These are phyloP conservation scores for Metarhizium brunneum DNA, from an alignment of 2,329 filamentous ascomycete species.

Conservation along the genomic window DNA sequence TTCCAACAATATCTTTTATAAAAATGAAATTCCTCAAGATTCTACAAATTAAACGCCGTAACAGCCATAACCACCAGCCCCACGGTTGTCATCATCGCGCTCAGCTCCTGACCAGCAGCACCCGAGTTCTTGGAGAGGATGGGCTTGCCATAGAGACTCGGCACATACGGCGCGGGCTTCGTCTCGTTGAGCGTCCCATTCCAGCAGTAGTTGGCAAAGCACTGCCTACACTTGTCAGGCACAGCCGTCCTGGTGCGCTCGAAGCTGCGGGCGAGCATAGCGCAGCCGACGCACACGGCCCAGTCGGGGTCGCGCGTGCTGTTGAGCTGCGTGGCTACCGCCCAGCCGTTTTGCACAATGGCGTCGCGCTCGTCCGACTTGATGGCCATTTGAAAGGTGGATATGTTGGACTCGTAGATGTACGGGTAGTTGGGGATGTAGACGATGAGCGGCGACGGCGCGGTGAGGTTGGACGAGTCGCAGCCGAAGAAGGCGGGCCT, in stretches of 20 bases:
- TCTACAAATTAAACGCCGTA: constrained; percentile 8
- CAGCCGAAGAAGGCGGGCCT: constrained; percentile 57
- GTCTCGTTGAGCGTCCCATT: constrained; percentile 53
- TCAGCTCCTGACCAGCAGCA: neutral
- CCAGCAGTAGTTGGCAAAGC: constrained; percentile 87
- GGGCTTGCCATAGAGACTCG: constrained; percentile 15
- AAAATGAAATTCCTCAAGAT: neutral
- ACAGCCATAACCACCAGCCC: constrained; percentile 2
- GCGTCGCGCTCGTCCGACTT: constrained; percentile 57
- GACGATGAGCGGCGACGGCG: constrained; percentile 60
- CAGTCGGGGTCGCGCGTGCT: constrained; percentile 64
- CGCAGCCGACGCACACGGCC: constrained; percentile 80
- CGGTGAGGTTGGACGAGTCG: constrained; percentile 44
- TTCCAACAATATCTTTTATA: neutral
- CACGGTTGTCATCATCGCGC: constrained; percentile 6
- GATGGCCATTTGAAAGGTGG: constrained; percentile 65
- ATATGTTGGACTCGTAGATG: constrained; percentile 64
- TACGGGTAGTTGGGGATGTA: constrained; percentile 79
- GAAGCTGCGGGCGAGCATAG: constrained; percentile 69
- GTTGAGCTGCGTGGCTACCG: constrained; percentile 77
- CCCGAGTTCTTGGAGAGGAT: constrained; percentile 17
- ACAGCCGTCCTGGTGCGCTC: constrained; percentile 58
- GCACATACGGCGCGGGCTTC: constrained; percentile 23
- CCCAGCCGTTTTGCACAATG: constrained; percentile 80
- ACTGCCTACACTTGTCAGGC: constrained; percentile 63